These are phyloP conservation scores for Porogramme epimiltina DNA, from an alignment of 1,284 basidiomycete species.

Conservation along the genomic window DNA sequence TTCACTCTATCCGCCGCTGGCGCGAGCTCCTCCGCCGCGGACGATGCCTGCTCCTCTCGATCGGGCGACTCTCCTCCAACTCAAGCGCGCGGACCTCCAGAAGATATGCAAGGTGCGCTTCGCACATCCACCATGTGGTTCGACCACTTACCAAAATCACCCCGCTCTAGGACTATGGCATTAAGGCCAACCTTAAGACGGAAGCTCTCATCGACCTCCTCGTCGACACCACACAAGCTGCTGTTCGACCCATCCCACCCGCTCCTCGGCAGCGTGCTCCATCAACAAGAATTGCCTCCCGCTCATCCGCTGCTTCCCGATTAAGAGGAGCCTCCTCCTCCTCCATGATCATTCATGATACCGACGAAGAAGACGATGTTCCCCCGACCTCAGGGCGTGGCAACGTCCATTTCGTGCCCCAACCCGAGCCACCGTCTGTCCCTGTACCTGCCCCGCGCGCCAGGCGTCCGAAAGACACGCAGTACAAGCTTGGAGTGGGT, in stretches of 20 bases:
- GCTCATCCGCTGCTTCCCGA: constrained; percentile 32
- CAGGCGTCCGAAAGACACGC: constrained; percentile 71
- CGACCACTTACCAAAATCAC: constrained; percentile 23
- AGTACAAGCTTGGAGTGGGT: constrained; percentile 71
- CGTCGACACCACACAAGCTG: constrained; percentile 47
- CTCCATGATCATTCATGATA: constrained; percentile 52
- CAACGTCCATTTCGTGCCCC: constrained; percentile 6
- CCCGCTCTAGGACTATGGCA: constrained; percentile 67
- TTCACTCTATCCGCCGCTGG: constrained; percentile 6
- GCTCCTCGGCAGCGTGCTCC: constrained; percentile 26
- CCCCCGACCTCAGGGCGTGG: constrained; percentile 7
- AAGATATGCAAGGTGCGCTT: constrained; percentile 69
- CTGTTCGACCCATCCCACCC: constrained; percentile 17
- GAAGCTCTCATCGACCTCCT: constrained; percentile 76
- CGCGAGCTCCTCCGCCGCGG: constrained; percentile 4
- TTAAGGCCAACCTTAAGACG: constrained; percentile 78
- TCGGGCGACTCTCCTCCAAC: constrained; percentile 55
- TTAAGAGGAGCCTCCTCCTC: constrained; percentile 39
- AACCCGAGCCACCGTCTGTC: constrained; percentile 12
- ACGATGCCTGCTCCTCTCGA: constrained; percentile 53
- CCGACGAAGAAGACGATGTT: constrained; percentile 45
- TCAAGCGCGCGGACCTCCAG: constrained; percentile 75
- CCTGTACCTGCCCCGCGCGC: constrained; percentile 43
- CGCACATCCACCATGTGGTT: background rate
- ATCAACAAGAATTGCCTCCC: constrained; percentile 36